Evolutionary conservation across 2,329 filamentous ascomycete species (phyloP), one percentile per base, ranked within the genome.

Genomic region (Cercospora zeina): DNA sequence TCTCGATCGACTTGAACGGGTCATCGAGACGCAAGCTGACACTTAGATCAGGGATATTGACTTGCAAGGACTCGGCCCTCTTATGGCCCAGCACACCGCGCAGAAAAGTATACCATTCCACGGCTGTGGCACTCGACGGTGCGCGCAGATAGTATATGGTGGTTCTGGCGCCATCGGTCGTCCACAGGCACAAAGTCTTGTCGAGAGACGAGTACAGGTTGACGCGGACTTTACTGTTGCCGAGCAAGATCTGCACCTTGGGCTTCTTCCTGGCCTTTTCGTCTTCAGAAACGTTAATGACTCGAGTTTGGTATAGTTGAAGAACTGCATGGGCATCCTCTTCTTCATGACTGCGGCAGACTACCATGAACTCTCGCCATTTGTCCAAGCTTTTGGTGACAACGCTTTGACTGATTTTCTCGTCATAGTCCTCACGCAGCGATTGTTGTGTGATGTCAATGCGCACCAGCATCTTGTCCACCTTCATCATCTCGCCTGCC

Each of bases 81-180:
- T 80, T 78, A 80, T 82, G 84, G 37, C 87, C 87, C 19, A 89
- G 76, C 7, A 83, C 77, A 57, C 84, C 83, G 11, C 82, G 79
- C 13, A 89, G 76, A 65, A 88, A 88, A 0, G 86, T 88, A 70
- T 86, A 88, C 87, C 87, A 89, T 71, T 89, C 87, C 9, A 87
- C 82, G 6, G 85, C 83, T 68, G 83, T 84, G 5, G 84, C 83
- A 1, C 81, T 79, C 16, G 86, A 87, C 11, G 83, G 81, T 5
- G 86, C 81, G 31, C 85, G 81, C 73, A 89, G 80, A 63, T 89
- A 85, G 65, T 83, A 84, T 57, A 89, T 87, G 34, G 79, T 79
- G 1, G 83, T 86, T 2, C 84, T 81, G 16, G 73, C 75, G 59
- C 79, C 80, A 62, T 78, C 77, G 2, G 83, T 82, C 33, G 82